Base-by-base conservation (phyloP, 495 filamentous ascomycete species). In the Barbatosphaeria neglecta region DNA sequence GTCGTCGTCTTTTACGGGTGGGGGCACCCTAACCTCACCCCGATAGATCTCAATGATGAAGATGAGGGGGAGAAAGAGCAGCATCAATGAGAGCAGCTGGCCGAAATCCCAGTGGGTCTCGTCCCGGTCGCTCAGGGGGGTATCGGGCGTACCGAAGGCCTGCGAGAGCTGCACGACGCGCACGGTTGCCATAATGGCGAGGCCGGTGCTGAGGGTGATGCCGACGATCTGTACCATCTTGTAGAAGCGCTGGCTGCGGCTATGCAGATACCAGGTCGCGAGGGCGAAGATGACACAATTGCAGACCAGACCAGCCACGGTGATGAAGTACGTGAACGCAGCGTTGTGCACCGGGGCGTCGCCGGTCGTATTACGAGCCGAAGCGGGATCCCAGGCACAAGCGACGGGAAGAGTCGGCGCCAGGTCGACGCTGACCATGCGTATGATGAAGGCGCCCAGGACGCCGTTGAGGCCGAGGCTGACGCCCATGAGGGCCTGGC, bases 61-160 rank as follows among this genome's bases (percentile, higher is more conserved):
- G 33, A 79, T 65, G 13, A 79, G 47, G 13, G 77, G 77, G 47
- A 81, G 48, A 3, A 73, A 46, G 40, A 81, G 50, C 55, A 81
- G 64, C 28, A 77, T 59, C 39, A 81, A 47, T 0, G 68, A 65
- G 7, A 81, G 53, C 47, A 78, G 50, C 60, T 78, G 75, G 1
- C 77, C 77, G 49, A 77, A 81, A 35, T 71, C 72, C 74, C 75
- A 81, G 16, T 66, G 61, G 52, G 64, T 69, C 62, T 81, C 77
- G 9, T 68, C 69, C 1, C 55, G 35, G 40, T 76, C 75, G 19
- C 48, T 47, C 10, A 80, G 60, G 18, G 33, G 9, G 4, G 74
- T 60, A 3, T 67, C 58, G 0, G 66, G 66, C 2, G 28, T 55
- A 2, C 70, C 70, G 54, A 80, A 78, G 11, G 76, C 75, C 43